Base-by-base conservation (phyloP, 768 basidiomycete genomes). In the Kwoniella bestiolae region DNA sequence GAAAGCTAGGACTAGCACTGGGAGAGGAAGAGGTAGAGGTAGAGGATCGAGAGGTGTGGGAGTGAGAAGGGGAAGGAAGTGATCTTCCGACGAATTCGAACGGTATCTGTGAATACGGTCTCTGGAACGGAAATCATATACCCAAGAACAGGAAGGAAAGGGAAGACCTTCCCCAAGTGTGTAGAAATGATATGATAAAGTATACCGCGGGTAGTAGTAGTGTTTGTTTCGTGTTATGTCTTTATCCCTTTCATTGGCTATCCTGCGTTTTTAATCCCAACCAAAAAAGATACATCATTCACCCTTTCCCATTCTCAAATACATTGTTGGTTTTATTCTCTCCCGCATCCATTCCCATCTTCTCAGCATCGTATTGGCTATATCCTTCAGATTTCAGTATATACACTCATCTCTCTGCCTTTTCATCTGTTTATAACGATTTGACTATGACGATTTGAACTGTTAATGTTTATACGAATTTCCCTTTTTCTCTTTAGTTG, bases 51-150 rank as follows among this genome's bases (percentile, higher is more conserved):
- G 58, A 34, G 58, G 58, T 7, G 11, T 35, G 14, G 47, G 46
- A 32, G 28, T 18, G n/a, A 60, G 58, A 38, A 60, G 47, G 28
- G 58, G 58, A 21, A 44, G 58, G 44, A 60, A 60, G 46, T 38
- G 28, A 26, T 5, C 41, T 41, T 18, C 18, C 5, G 18, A 18
- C 38, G 38, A n/a, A n/a, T n/a, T 41, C 38, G 38, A 41, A 2
- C 18, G 12, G 18, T 18, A 41, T 14, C 8, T 41, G 38, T 41
- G 38, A 41, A 41, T 14, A 41, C n/a, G 38, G 38, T 41, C 18
- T 41, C 38, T 41, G 38, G 38, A 41, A 41, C 8, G 12, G 38
- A 41, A 41, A 14, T 18, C 12, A 9, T 41, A 41, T 41, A 41
- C 38, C 38, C 38, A 16, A 41, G 18, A 41, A 41, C 12, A 9